phyloP scores from a whole-genome alignment of 768 basidiomycete species.

The Favolaschia claudopus region DNA sequence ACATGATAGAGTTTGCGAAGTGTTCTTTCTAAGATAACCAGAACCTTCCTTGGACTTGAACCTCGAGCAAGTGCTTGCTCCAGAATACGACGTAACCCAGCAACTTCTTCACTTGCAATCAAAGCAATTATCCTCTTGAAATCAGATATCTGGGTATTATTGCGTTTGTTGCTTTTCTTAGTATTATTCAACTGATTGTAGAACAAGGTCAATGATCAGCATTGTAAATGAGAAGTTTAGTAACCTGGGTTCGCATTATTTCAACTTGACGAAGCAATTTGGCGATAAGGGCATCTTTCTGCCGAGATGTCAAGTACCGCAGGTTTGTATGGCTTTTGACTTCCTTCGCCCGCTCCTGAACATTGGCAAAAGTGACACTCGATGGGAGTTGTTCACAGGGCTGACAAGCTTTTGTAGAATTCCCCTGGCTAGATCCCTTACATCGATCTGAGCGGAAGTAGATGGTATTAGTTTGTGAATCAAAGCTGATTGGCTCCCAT shows the following conservation, averaged over 20 bases:
- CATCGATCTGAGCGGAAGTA: constrained; percentile 2
- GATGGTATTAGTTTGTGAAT: constrained; percentile 5
- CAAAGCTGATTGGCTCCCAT: constrained; percentile 8
- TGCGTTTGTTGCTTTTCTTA: constrained; percentile 3
- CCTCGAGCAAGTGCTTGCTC: constrained; percentile 10
- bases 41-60: constrained; percentile 1
- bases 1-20: constrained; percentile 19
- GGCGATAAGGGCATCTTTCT: constrained; percentile 8
- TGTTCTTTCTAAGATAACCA: constrained; percentile 6
- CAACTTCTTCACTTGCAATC: constrained; percentile 19
- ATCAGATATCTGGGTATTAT: constrained; percentile 6
- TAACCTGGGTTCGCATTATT: background rate
- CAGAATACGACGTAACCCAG: constrained; percentile 17
- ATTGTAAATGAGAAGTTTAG: background rate
- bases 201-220: background rate
- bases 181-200: background rate
- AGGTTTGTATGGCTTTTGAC: constrained; percentile 5
- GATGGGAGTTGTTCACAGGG: background rate
- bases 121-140: constrained; percentile 21
- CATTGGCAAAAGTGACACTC: constrained; percentile 8
- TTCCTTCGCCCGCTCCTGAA: constrained; percentile 8
- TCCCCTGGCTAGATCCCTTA: background rate
- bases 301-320: constrained; percentile 5
- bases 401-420: background rate
- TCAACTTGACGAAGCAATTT: background rate